Conservation (phyloP, 106 monocot genomes). For the Allium sativum region DNA sequence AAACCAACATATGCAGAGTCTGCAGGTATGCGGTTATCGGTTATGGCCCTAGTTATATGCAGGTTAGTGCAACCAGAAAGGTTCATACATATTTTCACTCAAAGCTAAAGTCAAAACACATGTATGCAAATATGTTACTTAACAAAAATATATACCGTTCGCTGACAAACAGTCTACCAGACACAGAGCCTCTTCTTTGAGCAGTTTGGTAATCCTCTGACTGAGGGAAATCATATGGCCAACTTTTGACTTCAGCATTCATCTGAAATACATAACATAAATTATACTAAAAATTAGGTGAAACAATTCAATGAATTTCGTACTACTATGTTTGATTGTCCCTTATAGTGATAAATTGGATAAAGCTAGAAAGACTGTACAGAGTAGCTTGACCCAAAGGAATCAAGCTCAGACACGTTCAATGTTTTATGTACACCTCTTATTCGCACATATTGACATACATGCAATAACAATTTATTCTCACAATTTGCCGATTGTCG, state of each 20-base stretch:
- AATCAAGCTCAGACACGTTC: too few relatives aligned
- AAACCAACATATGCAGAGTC: constrained; percentile 46
- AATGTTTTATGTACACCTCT: too few relatives aligned
- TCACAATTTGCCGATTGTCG: too few relatives aligned
- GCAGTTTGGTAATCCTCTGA: constrained; percentile 41
- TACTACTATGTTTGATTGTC: too few relatives aligned
- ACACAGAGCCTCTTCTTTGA: constrained; percentile 51
- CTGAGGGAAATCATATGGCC: constrained; percentile 62
- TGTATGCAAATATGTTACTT: neutral
- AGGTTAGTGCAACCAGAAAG: neutral
- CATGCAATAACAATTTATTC: too few relatives aligned
- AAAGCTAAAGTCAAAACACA: neutral
- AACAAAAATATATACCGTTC: constrained; percentile 44
- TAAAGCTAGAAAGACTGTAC: too few relatives aligned
- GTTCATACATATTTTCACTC: neutral
- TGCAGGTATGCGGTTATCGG: constrained; percentile 22
- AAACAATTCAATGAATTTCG: too few relatives aligned
- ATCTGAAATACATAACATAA: constrained; percentile 15
- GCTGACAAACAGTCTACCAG: constrained; percentile 38
- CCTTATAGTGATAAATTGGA: too few relatives aligned
- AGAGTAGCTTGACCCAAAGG: too few relatives aligned
- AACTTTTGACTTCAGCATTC: constrained; percentile 32
- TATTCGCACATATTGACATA: too few relatives aligned
- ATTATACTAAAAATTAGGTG: too few relatives aligned
- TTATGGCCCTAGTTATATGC: constrained; percentile 18